Conservation (phyloP, 1,139 yeast genomes). For the Lodderomyces metapsilosis region DNA sequence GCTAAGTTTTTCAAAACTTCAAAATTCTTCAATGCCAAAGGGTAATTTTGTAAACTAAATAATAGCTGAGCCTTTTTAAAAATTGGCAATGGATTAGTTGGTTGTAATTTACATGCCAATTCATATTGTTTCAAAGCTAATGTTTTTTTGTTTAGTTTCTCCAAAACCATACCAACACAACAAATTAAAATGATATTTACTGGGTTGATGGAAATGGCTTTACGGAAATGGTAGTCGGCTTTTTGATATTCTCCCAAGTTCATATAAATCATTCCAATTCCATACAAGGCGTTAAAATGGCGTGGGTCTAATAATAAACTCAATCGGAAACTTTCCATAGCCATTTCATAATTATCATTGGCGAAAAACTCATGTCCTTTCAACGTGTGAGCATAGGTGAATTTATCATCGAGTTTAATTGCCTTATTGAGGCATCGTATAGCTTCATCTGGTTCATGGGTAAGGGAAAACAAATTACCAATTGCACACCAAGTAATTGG, state of each 20-base stretch:
- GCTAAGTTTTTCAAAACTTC: conserved; percentile 71
- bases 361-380: conserved; percentile 92
- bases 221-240: conserved; percentile 85
- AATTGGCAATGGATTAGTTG: conserved; percentile 79
- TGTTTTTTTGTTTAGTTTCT: conserved; percentile 64
- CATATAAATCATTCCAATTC: conserved; percentile 91
- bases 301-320: conserved; percentile 77
- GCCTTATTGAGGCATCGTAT: conserved; percentile 85
- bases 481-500: conserved; percentile 92
- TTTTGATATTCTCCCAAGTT: conserved; percentile 80
- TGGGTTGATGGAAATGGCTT: conserved; percentile 87
- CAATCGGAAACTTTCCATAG: conserved; percentile 76
- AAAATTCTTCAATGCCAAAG: conserved; percentile 71
- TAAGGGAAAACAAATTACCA: conserved; percentile 85
- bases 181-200: conserved; percentile 86
- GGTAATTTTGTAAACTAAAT: conserved; percentile 67
- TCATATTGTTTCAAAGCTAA: conserved; percentile 83
- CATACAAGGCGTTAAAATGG: conserved; percentile 94
- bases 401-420: conserved; percentile 62
- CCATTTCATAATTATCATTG: conserved; percentile 88
- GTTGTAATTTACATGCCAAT: conserved; percentile 80
- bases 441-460: conserved; percentile 87
- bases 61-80: conserved; percentile 87
- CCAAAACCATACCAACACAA: conserved; percentile 93
- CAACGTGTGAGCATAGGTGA: conserved; percentile 87